phyloP scores from a whole-genome alignment of 2,329 filamentous ascomycete genomes.

The Periglandula ipomoeae region DNA sequence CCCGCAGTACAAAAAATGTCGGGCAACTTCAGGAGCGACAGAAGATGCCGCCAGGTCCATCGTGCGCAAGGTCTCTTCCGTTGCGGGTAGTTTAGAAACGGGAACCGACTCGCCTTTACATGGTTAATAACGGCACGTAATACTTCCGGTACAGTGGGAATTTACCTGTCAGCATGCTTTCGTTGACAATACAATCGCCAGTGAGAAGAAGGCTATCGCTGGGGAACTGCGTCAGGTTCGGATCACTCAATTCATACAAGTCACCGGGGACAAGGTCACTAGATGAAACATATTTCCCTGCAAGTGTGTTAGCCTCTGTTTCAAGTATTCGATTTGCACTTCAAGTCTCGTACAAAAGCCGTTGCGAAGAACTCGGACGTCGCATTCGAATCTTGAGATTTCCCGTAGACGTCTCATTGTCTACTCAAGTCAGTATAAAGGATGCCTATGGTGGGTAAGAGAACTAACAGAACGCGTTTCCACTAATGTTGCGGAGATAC shows the following conservation, averaged over 20 bases:
- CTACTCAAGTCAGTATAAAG: slow-evolving; percentile 23
- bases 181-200: slow-evolving; percentile 96
- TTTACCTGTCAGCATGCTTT: slow-evolving; percentile 83
- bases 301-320: background rate
- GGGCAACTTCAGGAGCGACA: slow-evolving; percentile 72
- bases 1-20: slow-evolving; percentile 87
- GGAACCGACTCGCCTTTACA: slow-evolving; percentile 77
- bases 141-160: slow-evolving; percentile 20
- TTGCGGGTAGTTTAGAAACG: slow-evolving; percentile 83
- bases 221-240: slow-evolving; percentile 76
- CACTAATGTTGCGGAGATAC: slow-evolving; percentile 78
- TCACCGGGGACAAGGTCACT: slow-evolving; percentile 89
- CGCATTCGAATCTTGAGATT: slow-evolving; percentile 90
- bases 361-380: slow-evolving; percentile 84
- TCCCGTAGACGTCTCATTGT: slow-evolving; percentile 88
- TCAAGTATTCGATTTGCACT: background rate
- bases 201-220: slow-evolving; percentile 86
- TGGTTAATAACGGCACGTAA: background rate
- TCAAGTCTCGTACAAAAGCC: slow-evolving; percentile 65
- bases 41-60: slow-evolving; percentile 75
- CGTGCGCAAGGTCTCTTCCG: slow-evolving; percentile 64
- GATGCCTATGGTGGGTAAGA: background rate
- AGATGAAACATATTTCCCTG: slow-evolving; percentile 76
- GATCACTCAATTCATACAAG: slow-evolving; percentile 94
- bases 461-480: slow-evolving; percentile 71